Evolutionary conservation across 768 basidiomycete genomes (phyloP), one percentile per base, ranked within the genome.

Genomic region (Mycena albidolilacea): DNA sequence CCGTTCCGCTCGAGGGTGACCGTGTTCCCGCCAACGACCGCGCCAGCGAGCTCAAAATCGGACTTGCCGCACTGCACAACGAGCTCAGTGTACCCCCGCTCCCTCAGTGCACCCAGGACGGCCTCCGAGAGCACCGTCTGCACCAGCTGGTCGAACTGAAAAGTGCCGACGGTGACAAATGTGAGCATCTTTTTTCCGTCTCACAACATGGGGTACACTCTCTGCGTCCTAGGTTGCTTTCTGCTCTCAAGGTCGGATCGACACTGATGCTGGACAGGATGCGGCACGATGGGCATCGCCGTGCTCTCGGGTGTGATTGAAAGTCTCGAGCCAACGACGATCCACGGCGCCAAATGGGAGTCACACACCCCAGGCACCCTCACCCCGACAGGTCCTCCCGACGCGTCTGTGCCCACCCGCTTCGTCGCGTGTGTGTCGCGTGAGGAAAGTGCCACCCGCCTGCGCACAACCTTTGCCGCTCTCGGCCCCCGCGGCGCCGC

Each of bases 241-340:
- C 50, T 72, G 54, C 44, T 69, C 17, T 48, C 15, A 7, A 11
- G 30, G 30, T 30, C 30, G 30, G 30, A 30, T 30, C 30, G 30
- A 30, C 30, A 5, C 43, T 73, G 69, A 76, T 64, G 66, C 67
- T 70, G 67, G 75, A 73, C 78, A 93, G 98, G 97, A 87, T 99
- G 98, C 82, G 98, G 98, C 69, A 99, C 97, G 12, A 99, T 99
- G 98, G 98, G 98, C 69, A 84, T 98, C 77, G 97, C 98, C 70
- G 89, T 99, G 81, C 89, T 97, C 61, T 97, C 97, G 30, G 98
- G 98, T 57, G 94, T 98, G 52, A 86, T 98, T 63, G 90, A 92
- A 74, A 95, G 95, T 79, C 90, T 98, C 54, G 89, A 96, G 81
- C 81, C 77, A 81, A 6, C 80, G 15, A 75, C 44, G 69, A 77